A percentile compares a stretch with the other conserved stretches of the same genome.
Evolutionary conservation across 345 rosid species (phyloP).

Genomic region (Lumnitzera littorea): DNA sequence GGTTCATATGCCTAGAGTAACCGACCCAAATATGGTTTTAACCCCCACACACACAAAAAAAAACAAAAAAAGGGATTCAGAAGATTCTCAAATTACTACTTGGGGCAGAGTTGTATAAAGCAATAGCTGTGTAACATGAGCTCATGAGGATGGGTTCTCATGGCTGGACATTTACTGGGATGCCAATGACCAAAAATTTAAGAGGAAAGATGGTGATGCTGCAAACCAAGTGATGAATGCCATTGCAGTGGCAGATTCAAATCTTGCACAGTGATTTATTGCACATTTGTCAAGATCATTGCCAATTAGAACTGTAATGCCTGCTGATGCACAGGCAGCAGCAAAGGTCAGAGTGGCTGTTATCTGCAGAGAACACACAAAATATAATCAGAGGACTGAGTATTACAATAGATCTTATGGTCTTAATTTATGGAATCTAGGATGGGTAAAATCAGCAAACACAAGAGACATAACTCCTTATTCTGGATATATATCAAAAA

Average conservation of each 20-base stretch:
- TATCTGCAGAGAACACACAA: slow-evolving; percentile 33
- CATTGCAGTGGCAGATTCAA: slow-evolving; percentile 67
- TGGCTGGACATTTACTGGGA: slow-evolving; percentile 22
- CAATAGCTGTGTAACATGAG: background rate
- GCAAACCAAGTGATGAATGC: slow-evolving; percentile 72
- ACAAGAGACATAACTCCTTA: too few species aligned
- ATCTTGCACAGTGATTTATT: slow-evolving; percentile 49
- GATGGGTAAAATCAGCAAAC: too few species aligned
- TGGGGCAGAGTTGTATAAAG: background rate
- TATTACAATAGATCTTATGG: background rate
- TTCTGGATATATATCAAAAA: too few species aligned
- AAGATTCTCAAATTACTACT: too few species aligned
- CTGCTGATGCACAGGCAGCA: slow-evolving; percentile 75
- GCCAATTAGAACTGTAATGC: slow-evolving; percentile 57
- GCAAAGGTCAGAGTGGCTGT: slow-evolving; percentile 66
- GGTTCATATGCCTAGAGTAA: too few species aligned
- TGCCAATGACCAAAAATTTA: slow-evolving; percentile 75
- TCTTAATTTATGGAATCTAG: too few species aligned
- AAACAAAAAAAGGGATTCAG: too few species aligned
- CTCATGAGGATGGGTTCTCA: background rate
- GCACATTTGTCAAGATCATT: slow-evolving; percentile 44
- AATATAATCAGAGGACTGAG: background rate
- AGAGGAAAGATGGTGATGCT: slow-evolving; percentile 49
- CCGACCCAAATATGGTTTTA: too few species aligned
- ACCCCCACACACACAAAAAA: too few species aligned